These are phyloP conservation scores for Mycena filopes DNA, from an alignment of 768 basidiomycete genomes.

Conservation along the genomic window DNA sequence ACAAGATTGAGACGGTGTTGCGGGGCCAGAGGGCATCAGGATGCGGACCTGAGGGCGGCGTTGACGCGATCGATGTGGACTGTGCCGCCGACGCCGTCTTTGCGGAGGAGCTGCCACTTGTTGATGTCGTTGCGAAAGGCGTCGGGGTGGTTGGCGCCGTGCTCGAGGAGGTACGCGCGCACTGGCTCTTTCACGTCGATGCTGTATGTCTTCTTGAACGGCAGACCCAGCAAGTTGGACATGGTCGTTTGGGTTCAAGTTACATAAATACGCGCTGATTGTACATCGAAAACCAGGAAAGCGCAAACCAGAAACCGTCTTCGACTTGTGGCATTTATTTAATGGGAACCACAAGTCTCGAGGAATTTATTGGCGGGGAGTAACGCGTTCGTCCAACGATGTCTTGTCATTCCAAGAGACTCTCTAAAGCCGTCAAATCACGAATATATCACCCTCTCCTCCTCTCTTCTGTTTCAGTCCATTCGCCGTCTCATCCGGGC, in stretches of 20 bases:
- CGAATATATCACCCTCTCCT: too few relatives aligned
- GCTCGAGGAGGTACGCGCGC: slow-evolving; percentile 73
- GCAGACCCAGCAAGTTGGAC: slow-evolving; percentile 82
- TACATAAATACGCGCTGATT: too few relatives aligned
- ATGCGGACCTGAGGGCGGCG: slow-evolving; percentile 66
- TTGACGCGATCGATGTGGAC: slow-evolving; percentile 69
- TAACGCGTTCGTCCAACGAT: too few relatives aligned
- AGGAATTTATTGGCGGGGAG: too few relatives aligned
- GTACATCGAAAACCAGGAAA: too few relatives aligned
- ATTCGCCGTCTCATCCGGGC: too few relatives aligned
- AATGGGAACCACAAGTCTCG: too few relatives aligned
- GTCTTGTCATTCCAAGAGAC: too few relatives aligned
- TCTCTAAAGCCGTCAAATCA: too few relatives aligned
- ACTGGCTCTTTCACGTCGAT: slow-evolving; percentile 65
- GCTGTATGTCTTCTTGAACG: slow-evolving; percentile 76
- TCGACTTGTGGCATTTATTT: too few relatives aligned
- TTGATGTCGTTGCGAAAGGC: slow-evolving; percentile 84
- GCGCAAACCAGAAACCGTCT: too few relatives aligned
- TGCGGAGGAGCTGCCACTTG: slow-evolving; percentile 74
- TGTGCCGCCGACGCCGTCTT: slow-evolving; percentile 58
- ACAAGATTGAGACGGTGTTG: slow-evolving; percentile 17
- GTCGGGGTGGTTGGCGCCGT: slow-evolving; percentile 83
- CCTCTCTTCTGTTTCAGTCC: too few relatives aligned
- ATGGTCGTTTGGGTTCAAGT: slow-evolving; percentile 59
- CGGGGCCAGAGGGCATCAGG: not conserved